phyloP scores from a whole-genome alignment of 306 rosid species.

The Crotalaria pallida region DNA sequence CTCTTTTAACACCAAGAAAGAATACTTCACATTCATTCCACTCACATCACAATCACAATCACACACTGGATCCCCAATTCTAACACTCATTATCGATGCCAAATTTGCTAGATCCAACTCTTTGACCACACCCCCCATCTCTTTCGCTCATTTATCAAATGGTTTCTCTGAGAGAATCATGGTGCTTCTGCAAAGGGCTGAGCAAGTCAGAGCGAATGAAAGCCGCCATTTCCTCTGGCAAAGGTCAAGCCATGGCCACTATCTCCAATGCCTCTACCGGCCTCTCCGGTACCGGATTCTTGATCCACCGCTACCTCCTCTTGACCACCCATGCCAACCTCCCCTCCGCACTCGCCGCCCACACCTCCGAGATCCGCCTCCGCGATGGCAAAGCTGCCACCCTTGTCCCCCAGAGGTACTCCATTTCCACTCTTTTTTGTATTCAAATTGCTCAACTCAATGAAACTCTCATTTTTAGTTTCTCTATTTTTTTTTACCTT shows the following conservation, averaged over 20 bases:
- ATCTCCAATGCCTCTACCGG: slow-evolving; percentile 38
- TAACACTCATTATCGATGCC: neutral
- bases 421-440: neutral
- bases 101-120: slow-evolving; percentile 37
- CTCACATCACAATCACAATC: no score
- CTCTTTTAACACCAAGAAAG: neutral
- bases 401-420: slow-evolving; percentile 67
- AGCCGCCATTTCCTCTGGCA: slow-evolving; percentile 65
- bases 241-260: slow-evolving; percentile 65
- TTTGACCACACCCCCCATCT: neutral
- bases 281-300: slow-evolving; percentile 56
- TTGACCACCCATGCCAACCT: slow-evolving; percentile 82
- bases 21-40: neutral
- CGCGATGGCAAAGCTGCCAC: slow-evolving; percentile 63
- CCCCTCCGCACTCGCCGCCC: slow-evolving; percentile 68
- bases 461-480: neutral
- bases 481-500: neutral
- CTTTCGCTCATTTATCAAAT: slow-evolving; percentile 16
- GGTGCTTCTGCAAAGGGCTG: slow-evolving; percentile 97
- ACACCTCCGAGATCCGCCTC: slow-evolving; percentile 76
- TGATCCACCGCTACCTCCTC: slow-evolving; percentile 84
- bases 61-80: neutral
- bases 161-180: slow-evolving; percentile 79
- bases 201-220: slow-evolving; percentile 84
- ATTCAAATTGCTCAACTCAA: neutral